phyloP scores from a whole-genome alignment of 2,329 filamentous ascomycete genomes.

The Cryphonectria carpinicola region DNA sequence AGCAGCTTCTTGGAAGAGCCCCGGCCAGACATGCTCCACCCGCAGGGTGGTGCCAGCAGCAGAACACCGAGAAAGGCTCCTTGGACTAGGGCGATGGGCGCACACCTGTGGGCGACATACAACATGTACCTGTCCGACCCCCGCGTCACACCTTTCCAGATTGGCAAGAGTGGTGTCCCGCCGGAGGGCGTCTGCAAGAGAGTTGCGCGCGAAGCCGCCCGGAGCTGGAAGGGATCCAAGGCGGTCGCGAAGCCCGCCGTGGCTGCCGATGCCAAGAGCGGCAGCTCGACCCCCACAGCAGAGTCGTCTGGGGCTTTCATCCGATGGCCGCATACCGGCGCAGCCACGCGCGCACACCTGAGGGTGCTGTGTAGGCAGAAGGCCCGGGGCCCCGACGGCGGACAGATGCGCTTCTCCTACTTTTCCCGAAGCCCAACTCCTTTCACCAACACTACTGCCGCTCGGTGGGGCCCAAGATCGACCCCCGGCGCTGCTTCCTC shows the following conservation, averaged over 20 bases:
- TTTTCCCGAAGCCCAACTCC: constrained; percentile 60
- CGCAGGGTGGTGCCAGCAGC: constrained; percentile 16
- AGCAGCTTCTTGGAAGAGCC: constrained; percentile 14
- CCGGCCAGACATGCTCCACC: constrained; percentile 7
- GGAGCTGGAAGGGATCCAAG: constrained; percentile 68
- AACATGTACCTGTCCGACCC: constrained; percentile 68
- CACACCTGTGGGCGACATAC: constrained; percentile 69
- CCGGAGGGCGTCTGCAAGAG: constrained; percentile 67
- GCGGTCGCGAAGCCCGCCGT: constrained; percentile 36
- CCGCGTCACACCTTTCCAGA: constrained; percentile 67
- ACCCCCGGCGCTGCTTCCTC: constrained; percentile 51
- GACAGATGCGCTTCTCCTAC: constrained; percentile 43
- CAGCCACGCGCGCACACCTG: constrained; percentile 64
- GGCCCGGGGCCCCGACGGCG: constrained; percentile 49
- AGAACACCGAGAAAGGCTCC: constrained; percentile 53
- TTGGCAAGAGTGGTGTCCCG: constrained; percentile 66
- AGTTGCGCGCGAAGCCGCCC: constrained; percentile 67
- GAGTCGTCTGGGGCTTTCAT: constrained; percentile 53
- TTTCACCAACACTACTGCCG: constrained; percentile 54
- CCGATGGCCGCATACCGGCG: constrained; percentile 67
- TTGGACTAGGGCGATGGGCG: constrained; percentile 68
- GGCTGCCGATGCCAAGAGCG: constrained; percentile 45
- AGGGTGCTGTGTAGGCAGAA: constrained; percentile 65
- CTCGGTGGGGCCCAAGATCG: constrained; percentile 53
- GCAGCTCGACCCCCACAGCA: constrained; percentile 59